Percentiles rank a stretch among this genome's conserved stretches.
Evolutionary conservation across 306 rosid genomes (phyloP).

Genomic region (Corylus americana): DNA sequence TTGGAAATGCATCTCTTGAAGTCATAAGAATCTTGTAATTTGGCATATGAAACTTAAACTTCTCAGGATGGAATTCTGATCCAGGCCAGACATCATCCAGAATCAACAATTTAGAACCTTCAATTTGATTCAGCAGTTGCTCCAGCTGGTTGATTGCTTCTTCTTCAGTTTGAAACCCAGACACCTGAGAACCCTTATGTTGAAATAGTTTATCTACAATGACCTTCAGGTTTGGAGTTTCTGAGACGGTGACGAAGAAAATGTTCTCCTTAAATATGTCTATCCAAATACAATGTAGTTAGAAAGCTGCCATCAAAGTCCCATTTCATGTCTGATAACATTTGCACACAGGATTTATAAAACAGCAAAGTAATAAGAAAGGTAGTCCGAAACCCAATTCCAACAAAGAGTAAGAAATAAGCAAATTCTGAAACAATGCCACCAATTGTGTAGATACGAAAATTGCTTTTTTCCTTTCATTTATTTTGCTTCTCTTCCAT

Average conservation of each 20-base stretch:
- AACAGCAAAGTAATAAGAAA: background rate
- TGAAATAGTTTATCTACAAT: conserved; percentile 40
- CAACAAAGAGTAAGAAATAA: background rate
- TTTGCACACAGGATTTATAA: background rate
- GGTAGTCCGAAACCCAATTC: background rate
- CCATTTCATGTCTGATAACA: background rate
- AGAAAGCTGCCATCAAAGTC: conserved; percentile 5
- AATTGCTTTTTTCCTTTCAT: background rate
- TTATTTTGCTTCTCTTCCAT: background rate
- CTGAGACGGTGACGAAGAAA: conserved; percentile 42
- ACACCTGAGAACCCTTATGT: conserved; percentile 23
- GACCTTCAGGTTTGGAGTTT: conserved; percentile 36
- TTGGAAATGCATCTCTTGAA: conserved; percentile 44
- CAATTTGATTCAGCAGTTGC: conserved; percentile 22
- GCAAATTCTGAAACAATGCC: background rate
- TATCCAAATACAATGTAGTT: conserved; percentile 19
- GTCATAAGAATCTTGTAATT: conserved; percentile 64
- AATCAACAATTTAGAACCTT: conserved; percentile 41
- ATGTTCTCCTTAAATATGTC: conserved; percentile 47
- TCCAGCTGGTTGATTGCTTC: conserved; percentile 35
- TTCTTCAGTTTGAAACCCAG: conserved; percentile 41
- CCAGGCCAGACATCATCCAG: conserved; percentile 69
- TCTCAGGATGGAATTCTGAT: conserved; percentile 47
- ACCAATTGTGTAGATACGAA: background rate
- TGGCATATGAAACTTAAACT: conserved; percentile 33